Base-by-base conservation (phyloP, 2,329 filamentous ascomycete genomes). In the Exutisphaerella laricina region DNA sequence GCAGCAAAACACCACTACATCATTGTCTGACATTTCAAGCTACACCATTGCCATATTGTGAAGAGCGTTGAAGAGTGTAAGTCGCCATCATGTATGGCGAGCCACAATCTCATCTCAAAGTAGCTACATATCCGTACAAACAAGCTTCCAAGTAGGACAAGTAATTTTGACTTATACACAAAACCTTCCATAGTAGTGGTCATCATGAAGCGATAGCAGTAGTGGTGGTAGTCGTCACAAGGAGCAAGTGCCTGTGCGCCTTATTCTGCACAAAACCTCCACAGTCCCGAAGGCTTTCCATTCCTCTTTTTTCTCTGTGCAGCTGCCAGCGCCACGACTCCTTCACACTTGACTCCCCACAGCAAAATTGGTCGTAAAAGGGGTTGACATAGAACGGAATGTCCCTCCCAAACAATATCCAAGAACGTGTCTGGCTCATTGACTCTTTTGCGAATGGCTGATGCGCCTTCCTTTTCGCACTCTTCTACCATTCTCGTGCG, bases 321-420 rank as follows among this genome's bases (percentile, higher is more conserved):
- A 32, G 29, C 14, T 17, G 30, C 30, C 32, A 35, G 32, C 33
- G 20, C 33, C 20, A 21, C 8, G 4, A 9, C n/a, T 8, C 10
- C 9, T 12, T 4, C 17, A 4, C n/a, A n/a, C 4, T 20, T 9
- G 17, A 14, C 5, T 8, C 18, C 20, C n/a, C 9, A 20, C 6
- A 34, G 5, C n/a, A n/a, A 35, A 35, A 21, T 17, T 35, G 9
- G 20, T 23, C 33, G 33, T 35, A 12, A 23, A 21, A 32, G n/a
- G 18, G 20, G n/a, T 23, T 17, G 20, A 35, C 18, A 35, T 12
- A 35, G 33, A 35, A 35, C n/a, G 23, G 16, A 35, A 35, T 3
- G 25, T 41, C 16, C 26, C 31, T 31, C 12, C 6, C 38, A 14
- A 41, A 34, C 14, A 35, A 35, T 29, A 21, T 41, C 39, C 39